A percentile compares a stretch with the other conserved stretches of the same genome.
Conservation (phyloP, 371 early-diverging fungal species). For the Mucor saturninus region DNA sequence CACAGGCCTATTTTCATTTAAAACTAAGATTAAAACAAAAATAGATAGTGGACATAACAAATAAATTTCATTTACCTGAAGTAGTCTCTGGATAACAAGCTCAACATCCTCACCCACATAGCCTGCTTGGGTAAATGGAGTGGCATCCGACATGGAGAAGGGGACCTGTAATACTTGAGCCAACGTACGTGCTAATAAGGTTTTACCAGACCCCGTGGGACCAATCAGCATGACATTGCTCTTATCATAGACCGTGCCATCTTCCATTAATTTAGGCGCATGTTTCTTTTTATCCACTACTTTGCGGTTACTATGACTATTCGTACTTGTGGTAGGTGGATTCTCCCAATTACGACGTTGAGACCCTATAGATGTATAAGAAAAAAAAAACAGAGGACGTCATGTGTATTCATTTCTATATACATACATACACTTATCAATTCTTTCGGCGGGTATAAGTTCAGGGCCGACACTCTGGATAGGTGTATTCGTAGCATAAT, state of each 20-base stretch:
- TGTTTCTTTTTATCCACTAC: not conserved
- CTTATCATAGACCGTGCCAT: slow-evolving; percentile 73
- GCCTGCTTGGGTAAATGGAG: slow-evolving; percentile 90
- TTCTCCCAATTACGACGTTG: slow-evolving; percentile 33
- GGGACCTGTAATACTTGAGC: slow-evolving; percentile 88
- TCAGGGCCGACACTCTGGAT: slow-evolving; percentile 18
- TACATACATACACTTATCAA: not conserved
- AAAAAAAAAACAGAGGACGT: too few relatives aligned
- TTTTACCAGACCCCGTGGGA: slow-evolving; percentile 88
- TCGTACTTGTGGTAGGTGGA: slow-evolving; percentile 19
- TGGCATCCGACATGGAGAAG: slow-evolving; percentile 91
- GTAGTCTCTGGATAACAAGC: slow-evolving; percentile 79
- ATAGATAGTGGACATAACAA: not conserved
- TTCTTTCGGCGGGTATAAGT: slow-evolving; percentile 26
- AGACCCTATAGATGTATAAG: not conserved
- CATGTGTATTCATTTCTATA: not conserved
- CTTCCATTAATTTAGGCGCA: slow-evolving; percentile 6
- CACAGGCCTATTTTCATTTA: slow-evolving; percentile 60
- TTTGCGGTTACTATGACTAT: not conserved
- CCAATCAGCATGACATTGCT: slow-evolving; percentile 89
- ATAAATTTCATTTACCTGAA: slow-evolving; percentile 59
- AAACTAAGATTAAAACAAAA: not conserved
- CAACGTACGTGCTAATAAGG: slow-evolving; percentile 83
- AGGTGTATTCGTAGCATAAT: slow-evolving; percentile 12
- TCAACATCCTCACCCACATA: slow-evolving; percentile 96